Evolutionary conservation across 2,329 filamentous ascomycete genomes (phyloP).

Genomic region (Xylariales sp.): DNA sequence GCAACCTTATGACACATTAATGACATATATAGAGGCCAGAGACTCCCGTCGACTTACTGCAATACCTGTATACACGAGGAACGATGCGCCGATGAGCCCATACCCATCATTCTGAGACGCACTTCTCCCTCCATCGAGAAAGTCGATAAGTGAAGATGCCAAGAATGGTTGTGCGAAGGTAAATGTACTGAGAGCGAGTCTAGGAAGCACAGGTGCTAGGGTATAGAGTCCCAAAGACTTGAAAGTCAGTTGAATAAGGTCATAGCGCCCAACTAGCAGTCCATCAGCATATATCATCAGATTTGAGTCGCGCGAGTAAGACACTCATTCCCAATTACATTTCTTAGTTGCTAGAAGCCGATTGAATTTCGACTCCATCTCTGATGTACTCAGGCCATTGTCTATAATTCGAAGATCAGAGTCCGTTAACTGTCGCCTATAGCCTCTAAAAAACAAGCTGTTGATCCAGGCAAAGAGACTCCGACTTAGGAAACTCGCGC

Average conservation of each 20-base stretch:
- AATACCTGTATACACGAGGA: constrained; percentile 39
- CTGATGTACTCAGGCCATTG: constrained; percentile 16
- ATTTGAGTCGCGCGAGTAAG: background rate
- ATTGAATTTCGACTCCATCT: constrained; percentile 26
- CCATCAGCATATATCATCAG: constrained; percentile 12
- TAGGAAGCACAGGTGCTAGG: constrained; percentile 31
- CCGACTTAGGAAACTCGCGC: constrained; percentile 38
- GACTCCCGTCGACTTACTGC: constrained; percentile 24
- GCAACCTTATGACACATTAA: constrained; percentile 30
- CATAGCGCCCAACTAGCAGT: constrained; percentile 25
- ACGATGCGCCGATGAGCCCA: constrained; percentile 39
- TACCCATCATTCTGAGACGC: constrained; percentile 36
- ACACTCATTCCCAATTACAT: constrained; percentile 25
- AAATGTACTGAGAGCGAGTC: constrained; percentile 37
- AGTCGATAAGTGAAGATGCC: constrained; percentile 35
- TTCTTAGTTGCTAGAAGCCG: constrained; percentile 23
- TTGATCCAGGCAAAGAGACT: constrained; percentile 40
- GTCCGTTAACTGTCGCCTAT: constrained; percentile 28
- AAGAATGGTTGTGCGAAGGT: constrained; percentile 41
- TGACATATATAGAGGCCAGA: background rate
- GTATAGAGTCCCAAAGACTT: constrained; percentile 31
- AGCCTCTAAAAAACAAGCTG: constrained; percentile 36
- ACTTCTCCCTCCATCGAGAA: constrained; percentile 23
- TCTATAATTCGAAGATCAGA: constrained; percentile 39
- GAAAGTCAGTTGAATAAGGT: constrained; percentile 25